phyloP scores from a whole-genome alignment of 2,329 filamentous ascomycete species.

The Verticillium isaacii region DNA sequence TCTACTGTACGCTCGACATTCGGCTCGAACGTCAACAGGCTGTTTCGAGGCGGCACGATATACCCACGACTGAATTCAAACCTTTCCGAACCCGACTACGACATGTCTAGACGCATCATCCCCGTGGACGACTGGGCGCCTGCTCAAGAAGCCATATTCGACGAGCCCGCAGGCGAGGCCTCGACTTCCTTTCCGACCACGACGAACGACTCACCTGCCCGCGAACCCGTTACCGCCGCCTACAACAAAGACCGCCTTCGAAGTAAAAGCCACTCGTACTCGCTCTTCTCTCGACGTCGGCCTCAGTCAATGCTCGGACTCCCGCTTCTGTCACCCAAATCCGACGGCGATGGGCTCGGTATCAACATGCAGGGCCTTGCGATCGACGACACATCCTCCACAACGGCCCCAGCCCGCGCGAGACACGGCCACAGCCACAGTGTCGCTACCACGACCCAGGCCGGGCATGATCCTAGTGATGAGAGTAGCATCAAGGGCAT shows the following conservation, averaged over 20 bases:
- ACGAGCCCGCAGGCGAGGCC: conserved; percentile 17
- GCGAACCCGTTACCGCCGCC: conserved; percentile 10
- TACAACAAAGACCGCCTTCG: conserved; percentile 34
- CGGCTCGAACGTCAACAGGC: background rate
- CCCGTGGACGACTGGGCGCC: conserved; percentile 36
- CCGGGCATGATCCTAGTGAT: conserved; percentile 17
- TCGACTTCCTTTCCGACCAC: background rate
- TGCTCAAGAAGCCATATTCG: conserved; percentile 37
- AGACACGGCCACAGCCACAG: conserved; percentile 18
- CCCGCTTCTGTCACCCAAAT: conserved; percentile 2
- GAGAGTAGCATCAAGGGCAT: conserved; percentile 40
- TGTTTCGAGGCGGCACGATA: background rate
- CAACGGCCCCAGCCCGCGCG: conserved; percentile 1
- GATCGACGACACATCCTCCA: conserved; percentile 14
- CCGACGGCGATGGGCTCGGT: conserved; percentile 14
- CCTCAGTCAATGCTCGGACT: conserved; percentile 4
- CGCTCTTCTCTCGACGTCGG: conserved; percentile 30
- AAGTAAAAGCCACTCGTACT: conserved; percentile 41
- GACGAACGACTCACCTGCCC: conserved; percentile 5
- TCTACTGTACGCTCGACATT: background rate
- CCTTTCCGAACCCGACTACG: background rate
- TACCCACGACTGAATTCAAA: background rate
- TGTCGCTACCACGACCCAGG: conserved; percentile 12
- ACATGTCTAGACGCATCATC: conserved; percentile 32
- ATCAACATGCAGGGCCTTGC: conserved; percentile 24